Evolutionary conservation across 2,329 filamentous ascomycete species (phyloP).

Genomic region (Beauveria scarabaeidicola): DNA sequence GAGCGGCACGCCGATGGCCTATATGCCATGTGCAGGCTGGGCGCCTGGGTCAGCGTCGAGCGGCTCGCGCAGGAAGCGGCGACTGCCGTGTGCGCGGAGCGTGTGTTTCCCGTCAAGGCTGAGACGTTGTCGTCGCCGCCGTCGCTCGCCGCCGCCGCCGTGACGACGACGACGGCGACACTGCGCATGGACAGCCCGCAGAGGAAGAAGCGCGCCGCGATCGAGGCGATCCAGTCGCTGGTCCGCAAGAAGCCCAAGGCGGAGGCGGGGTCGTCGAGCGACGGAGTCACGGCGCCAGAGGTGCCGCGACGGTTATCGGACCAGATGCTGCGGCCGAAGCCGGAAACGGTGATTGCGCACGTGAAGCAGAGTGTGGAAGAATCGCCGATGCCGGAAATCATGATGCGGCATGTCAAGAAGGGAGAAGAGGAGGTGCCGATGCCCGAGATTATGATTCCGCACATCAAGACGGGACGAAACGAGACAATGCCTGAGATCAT

Average conservation of each 20-base stretch:
- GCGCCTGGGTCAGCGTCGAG: conserved; percentile 54
- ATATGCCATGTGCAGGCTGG: conserved; percentile 62
- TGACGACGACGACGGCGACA: conserved; percentile 26
- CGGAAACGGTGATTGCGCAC: not conserved
- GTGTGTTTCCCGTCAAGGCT: conserved; percentile 19
- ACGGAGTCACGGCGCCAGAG: not conserved
- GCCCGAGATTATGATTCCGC: not conserved
- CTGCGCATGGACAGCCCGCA: conserved; percentile 39
- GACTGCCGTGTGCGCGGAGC: conserved; percentile 29
- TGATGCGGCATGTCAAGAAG: not conserved
- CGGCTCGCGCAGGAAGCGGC: conserved; percentile 43
- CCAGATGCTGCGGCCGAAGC: not conserved
- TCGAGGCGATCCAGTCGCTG: conserved; percentile 54
- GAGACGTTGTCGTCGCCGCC: conserved; percentile 3
- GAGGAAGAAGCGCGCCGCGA: conserved; percentile 50
- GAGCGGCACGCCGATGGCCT: conserved; percentile 54
- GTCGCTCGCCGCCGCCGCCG: conserved; percentile 12
- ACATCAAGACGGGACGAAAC: not conserved
- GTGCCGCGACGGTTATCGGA: not conserved
- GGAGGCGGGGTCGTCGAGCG: not conserved
- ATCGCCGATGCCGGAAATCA: not conserved
- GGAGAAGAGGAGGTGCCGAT: not conserved
- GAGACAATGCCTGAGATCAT: not conserved
- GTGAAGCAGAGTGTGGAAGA: not conserved
- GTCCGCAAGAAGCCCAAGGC: conserved; percentile 35